Evolutionary conservation across 1,284 basidiomycete genomes (phyloP), one percentile per base, ranked within the genome.

Genomic region (Wallemia hederae): DNA sequence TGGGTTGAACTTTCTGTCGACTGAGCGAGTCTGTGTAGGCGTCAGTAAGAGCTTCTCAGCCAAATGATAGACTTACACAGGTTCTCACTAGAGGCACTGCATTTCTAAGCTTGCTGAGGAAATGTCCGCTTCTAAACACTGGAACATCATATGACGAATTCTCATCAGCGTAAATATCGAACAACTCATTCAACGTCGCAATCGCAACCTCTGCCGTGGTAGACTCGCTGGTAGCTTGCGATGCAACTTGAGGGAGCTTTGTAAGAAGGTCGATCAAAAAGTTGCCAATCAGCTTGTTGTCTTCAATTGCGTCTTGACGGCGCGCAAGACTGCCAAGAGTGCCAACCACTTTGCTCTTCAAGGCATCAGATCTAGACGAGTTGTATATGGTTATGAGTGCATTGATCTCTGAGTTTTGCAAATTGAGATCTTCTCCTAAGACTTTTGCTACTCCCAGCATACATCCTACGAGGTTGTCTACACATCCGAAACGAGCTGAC

Each of bases 91-190:
- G 76, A 17, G 78, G 77, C 0, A 84, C 73, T 27, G 75, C 73
- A 19, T 70, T 71, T 1, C 72, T 71, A 14, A 89, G 74, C 49
- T 69, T 70, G 5, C 73, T 70, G 3, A 82, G 69, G 74, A 70
- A 83, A 61, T 67, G 77, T 69, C 65, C 76, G 57, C 78, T 69
- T 19, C 80, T 75, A 73, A 96, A 97, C 14, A 73, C 74, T 65
- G 82, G 83, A 62, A 77, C 66, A 70, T 98, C 91, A 69, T 85
- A 94, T 0, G 81, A 76, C 59, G 80, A 71, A 9, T 72, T 77
- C 70, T 98, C 94, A 72, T 98, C 92, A 1, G 90, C 87, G 70
- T 86, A 98, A 59, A 92, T 83, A 70, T 97, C 92, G 64, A 97
- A 87, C 59, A 97, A 70, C 26, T 84, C 85, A 33, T 92, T 90